phyloP scores from a whole-genome alignment of 1,284 basidiomycete genomes.

The Golubevia pallescens region DNA sequence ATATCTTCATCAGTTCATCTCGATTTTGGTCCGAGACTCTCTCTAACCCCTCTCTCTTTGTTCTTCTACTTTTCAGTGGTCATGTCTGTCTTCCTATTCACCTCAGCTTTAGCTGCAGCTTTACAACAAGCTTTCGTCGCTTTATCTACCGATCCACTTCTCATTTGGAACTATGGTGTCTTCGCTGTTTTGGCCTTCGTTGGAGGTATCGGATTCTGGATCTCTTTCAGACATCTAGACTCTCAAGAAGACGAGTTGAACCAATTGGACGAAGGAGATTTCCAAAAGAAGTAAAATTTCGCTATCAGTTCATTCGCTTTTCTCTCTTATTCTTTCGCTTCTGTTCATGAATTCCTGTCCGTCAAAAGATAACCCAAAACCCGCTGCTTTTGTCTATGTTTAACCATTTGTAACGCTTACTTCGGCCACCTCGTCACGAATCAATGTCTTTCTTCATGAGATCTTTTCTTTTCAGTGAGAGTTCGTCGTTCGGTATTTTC shows the following conservation, averaged over 20 bases:
- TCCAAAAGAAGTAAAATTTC: too few relatives aligned
- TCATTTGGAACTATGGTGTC: constrained; percentile 49
- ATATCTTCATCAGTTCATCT: too few relatives aligned
- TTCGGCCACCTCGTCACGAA: too few relatives aligned
- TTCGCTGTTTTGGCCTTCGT: constrained; percentile 40
- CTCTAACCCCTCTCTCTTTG: constrained; percentile 36
- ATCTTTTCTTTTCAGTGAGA: too few relatives aligned
- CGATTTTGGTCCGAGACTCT: not conserved
- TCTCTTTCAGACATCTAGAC: constrained; percentile 39
- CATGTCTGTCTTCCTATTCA: constrained; percentile 35
- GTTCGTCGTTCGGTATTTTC: too few relatives aligned
- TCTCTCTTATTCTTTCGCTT: too few relatives aligned
- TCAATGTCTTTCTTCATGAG: too few relatives aligned
- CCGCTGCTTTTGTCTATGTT: too few relatives aligned
- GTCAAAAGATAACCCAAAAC: too few relatives aligned
- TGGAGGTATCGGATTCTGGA: constrained; percentile 39
- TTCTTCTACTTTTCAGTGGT: not conserved
- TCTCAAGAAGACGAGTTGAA: constrained; percentile 43
- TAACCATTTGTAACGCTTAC: too few relatives aligned
- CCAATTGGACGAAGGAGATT: not conserved
- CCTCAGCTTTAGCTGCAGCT: constrained; percentile 50
- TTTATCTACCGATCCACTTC: constrained; percentile 47
- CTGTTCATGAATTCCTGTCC: too few relatives aligned
- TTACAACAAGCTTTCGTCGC: constrained; percentile 52
- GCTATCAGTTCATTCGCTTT: too few relatives aligned